Base-by-base conservation (phyloP, 2,329 filamentous ascomycete genomes). In the Aureobasidium subglaciale region DNA sequence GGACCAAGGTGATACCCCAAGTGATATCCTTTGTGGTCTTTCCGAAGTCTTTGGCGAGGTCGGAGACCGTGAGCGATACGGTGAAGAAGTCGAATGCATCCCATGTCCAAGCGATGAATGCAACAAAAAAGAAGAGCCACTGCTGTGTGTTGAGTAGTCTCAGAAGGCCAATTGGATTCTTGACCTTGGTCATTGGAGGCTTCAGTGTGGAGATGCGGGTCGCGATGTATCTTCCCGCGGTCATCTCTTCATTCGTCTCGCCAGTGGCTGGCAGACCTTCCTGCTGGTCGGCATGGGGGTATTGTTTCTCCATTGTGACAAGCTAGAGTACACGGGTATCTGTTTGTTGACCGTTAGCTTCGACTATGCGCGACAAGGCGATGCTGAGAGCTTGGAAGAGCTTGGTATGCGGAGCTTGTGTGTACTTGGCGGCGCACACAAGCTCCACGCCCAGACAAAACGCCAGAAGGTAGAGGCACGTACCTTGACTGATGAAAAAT, bases 1-100 rank as follows among this genome's bases (percentile, higher is more conserved):
- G 55, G 2, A 77, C 74, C 20, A 78, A 63, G 1, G 76, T 68
- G 40, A 72, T 70, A 30, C 68, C 76, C 79, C 78, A 81, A 8
- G 79, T 81, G 56, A 82, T 81, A 40, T 82, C 75, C 7, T 74
- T 75, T 42, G 78, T 77, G 2, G 73, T 71, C 59, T 75, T 78
- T 37, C 68, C 71, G 59, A 82, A 83, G 1, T 70, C 65, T 49
- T 76, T 67, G 4, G 79, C 77, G 5, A 82, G 68, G 38, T 78
- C 62, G 7, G 70, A 66, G 10, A 81, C 74, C 0, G 77, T 78
- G 30, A 82, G 64, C 3, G 77, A 80, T 20, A 82, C 78, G 25
- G 78, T 79, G 65, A 81, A 81, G 67, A 59, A 57, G 27, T 57
- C 58, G 35, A 59, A 56, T 4, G 58, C 42, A 20, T 72, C 69